These are phyloP conservation scores for Pyrrhoderma noxium DNA, from an alignment of 1,284 basidiomycete genomes.

Conservation along the genomic window DNA sequence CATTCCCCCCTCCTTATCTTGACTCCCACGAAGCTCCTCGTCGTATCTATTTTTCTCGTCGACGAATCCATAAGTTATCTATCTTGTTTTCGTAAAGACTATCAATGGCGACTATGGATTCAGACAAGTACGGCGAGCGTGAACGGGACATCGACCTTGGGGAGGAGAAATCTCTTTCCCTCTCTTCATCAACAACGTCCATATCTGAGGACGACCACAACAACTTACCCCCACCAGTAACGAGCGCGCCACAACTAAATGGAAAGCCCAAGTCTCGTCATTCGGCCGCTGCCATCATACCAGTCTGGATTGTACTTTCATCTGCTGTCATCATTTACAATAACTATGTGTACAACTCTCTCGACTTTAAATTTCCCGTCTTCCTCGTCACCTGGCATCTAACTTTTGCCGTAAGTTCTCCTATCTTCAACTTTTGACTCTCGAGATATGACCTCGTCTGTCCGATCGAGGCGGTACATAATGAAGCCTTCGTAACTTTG, in stretches of 20 bases:
- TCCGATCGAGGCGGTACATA: not conserved
- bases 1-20: too few relatives aligned
- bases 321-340: slow-evolving; percentile 96
- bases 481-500: too few relatives aligned
- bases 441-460: slow-evolving; percentile 8
- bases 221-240: slow-evolving; percentile 37
- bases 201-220: slow-evolving; percentile 22
- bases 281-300: slow-evolving; percentile 65
- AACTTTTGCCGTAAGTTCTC: slow-evolving; percentile 64
- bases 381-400: slow-evolving; percentile 88
- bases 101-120: not conserved
- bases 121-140: not conserved
- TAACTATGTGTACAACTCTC: slow-evolving; percentile 82
- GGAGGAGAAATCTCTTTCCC: not conserved
- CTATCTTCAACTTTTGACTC: slow-evolving; percentile 19
- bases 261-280: slow-evolving; percentile 34
- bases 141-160: not conserved
- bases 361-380: slow-evolving; percentile 80
- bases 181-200: slow-evolving; percentile 14
- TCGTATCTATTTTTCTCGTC: not conserved
- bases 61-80: too few relatives aligned
- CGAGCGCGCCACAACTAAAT: slow-evolving; percentile 34
- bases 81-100: not conserved
- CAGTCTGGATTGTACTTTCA: slow-evolving; percentile 86
- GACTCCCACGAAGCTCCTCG: too few relatives aligned